Evolutionary conservation across 257 asterid genomes (phyloP), one percentile per base, ranked within the genome.

Genomic region (Rubia yunnanensis): DNA sequence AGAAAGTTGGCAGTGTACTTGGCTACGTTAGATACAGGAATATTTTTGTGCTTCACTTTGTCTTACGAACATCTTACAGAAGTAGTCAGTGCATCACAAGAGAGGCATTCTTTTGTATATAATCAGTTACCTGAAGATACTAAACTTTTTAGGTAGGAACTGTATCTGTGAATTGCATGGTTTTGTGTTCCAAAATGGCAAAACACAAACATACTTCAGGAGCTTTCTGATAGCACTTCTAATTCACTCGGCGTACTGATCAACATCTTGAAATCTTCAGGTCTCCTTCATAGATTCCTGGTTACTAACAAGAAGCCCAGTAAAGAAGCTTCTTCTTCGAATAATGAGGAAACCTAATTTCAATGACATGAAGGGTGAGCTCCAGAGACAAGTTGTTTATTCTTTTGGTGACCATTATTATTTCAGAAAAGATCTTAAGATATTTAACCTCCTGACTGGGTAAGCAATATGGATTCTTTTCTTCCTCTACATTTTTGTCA

Each of bases 401-500:
- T 79, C 94, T 32, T 90, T 94, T 50, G 97, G 96, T 22, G 97
- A 94, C 73, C 85, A 90, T 81, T 94, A 90, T 76, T 77, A 86
- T 80, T 83, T 88, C 79, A 77, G 99, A 72, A 94, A 90, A 83
- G 99, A 94, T 76, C 95, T 94, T 41, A 77, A 79, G 70, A 85
- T 94, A 76, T 59, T 86, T 56, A 94, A 90, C 81, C 97, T 85
- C 69, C 80, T 88, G 17, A 86, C 97, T 0, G 96, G 97, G 99
- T 90, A 85, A 28, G 60, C 38, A 54, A 41, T 52, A 31, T 53
- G 64, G 39, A 36, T 30, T 50, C 11, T 41, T 48, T 20, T 38
- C 67, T 64, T 73, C 52, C 52, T 67, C 26, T 26, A 32, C 35
- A 52, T 54, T 30, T 24, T 41, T 64, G 27, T 60, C 66, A 3